Evolutionary conservation across 306 rosid species (phyloP).

Genomic region (Hippophae gyantsensis): DNA sequence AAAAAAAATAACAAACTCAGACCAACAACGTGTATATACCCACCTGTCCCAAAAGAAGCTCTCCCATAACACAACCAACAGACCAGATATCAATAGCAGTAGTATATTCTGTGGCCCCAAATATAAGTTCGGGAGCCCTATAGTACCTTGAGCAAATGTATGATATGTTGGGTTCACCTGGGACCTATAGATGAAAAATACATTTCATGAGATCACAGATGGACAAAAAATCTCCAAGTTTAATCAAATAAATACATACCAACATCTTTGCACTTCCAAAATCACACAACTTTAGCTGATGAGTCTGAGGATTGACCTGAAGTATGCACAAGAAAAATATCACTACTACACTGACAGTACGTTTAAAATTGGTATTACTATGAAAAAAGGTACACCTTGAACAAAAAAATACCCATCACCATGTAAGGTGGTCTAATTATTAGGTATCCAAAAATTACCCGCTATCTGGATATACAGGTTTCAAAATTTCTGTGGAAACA

Average conservation of each 20-base stretch:
- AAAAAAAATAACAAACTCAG: not conserved
- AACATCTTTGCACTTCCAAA: constrained; percentile 94
- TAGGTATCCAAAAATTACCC: not conserved
- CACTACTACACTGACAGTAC: not conserved
- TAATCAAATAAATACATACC: constrained; percentile 32
- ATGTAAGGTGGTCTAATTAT: no score
- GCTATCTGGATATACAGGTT: not conserved
- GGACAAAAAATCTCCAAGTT: constrained; percentile 5
- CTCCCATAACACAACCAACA: constrained; percentile 85
- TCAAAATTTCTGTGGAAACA: not conserved
- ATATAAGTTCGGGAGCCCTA: constrained; percentile 95
- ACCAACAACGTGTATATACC: not conserved
- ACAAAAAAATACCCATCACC: not conserved
- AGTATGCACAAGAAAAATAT: constrained; percentile 10
- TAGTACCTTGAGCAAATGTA: constrained; percentile 91
- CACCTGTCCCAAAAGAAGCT: constrained; percentile 91
- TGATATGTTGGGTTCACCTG: constrained; percentile 94
- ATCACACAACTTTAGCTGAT: constrained; percentile 88
- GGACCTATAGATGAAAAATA: constrained; percentile 44
- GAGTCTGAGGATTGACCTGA: constrained; percentile 75
- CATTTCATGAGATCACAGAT: constrained; percentile 15
- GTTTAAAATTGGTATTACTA: not conserved
- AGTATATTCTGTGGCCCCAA: constrained; percentile 94
- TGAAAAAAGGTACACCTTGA: not conserved
- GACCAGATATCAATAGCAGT: constrained; percentile 98